phyloP scores from a whole-genome alignment of 148 eudicot species.

The Rhododendron molle region DNA sequence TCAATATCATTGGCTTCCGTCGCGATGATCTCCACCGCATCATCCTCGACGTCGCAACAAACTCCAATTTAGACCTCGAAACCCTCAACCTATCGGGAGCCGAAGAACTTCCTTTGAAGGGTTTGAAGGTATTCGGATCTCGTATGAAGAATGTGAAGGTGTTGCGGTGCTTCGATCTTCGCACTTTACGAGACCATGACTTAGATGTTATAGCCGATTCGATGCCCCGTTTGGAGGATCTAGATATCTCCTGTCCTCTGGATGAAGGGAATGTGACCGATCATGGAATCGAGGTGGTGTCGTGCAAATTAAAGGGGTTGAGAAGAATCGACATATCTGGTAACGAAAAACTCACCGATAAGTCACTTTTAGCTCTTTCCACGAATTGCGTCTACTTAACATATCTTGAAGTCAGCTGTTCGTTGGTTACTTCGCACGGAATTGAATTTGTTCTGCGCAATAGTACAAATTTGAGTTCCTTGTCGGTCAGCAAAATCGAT shows the following conservation, averaged over 20 bases:
- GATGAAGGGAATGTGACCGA: constrained; percentile 36
- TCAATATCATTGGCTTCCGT: no score
- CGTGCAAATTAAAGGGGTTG: constrained; percentile 34
- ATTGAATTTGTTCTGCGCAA: constrained; percentile 26
- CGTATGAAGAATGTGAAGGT: constrained; percentile 29
- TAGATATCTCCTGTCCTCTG: constrained; percentile 32
- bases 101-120: constrained; percentile 23
- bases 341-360: constrained; percentile 44
- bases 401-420: constrained; percentile 18
- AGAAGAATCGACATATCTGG: constrained; percentile 48
- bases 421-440: constrained; percentile 39
- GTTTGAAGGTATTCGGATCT: constrained; percentile 16
- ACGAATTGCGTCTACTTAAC: constrained; percentile 42
- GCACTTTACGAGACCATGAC: constrained; percentile 26
- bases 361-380: constrained; percentile 33
- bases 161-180: constrained; percentile 18
- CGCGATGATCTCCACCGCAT: constrained; percentile 12
- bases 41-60: constrained; percentile 19
- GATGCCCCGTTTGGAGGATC: constrained; percentile 43
- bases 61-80: constrained; percentile 22
- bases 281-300: constrained; percentile 44
- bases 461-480: constrained; percentile 29
- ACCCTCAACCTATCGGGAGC: constrained; percentile 37
- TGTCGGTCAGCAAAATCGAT: constrained; percentile 8
- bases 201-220: constrained; percentile 27